Base-by-base conservation (phyloP, 306 rosid species). In the Vigna nakashimae region DNA sequence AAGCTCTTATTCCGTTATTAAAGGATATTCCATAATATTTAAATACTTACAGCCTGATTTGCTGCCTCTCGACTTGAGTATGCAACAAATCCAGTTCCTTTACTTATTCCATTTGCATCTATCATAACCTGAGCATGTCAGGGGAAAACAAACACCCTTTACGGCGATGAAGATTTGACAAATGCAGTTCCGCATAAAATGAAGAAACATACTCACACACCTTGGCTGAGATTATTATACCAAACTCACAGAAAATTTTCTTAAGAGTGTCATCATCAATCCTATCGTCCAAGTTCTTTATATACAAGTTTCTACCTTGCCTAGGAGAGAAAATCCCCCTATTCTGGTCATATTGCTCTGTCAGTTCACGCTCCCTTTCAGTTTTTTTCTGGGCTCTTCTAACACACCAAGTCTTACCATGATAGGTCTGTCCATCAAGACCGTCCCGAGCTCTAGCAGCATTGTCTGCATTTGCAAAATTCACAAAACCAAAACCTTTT, bases 401-500 rank as follows among this genome's bases (percentile, higher is more conserved):
- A 71, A 86, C 91, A 71, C 77, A 90, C 90, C 92, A 85, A 57
- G 86, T 81, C 74, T 82, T 88, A 2, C 77, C 85, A 79, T 88
- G 86, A 28, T 83, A 57, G 16, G 32, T 28, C 76, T 77, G 82
- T 45, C 88, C 87, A 78, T 87, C 83, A 48, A 90, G 85, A 16
- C 49, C 79, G 66, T 83, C 86, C 57, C 82, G 85, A 64, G 92
- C 90, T 2, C 58, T 83, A 30, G 88, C 89, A 60, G 90, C 91
- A 74, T 63, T 84, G 58, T 81, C 87, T 28, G 85, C 76, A 40
- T 75, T 76, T 32, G 78, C 89, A 71, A 84, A 85, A 68, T 86
- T 86, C 43, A 88, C 89, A 85, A 88, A 88, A 55, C 95, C 91
- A 68, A 90, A 88, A 73, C 88, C 70, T 65, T 79, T 90, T 5